Base-by-base conservation (phyloP, 495 filamentous ascomycete species). In the Aspergillus homomorphus region DNA sequence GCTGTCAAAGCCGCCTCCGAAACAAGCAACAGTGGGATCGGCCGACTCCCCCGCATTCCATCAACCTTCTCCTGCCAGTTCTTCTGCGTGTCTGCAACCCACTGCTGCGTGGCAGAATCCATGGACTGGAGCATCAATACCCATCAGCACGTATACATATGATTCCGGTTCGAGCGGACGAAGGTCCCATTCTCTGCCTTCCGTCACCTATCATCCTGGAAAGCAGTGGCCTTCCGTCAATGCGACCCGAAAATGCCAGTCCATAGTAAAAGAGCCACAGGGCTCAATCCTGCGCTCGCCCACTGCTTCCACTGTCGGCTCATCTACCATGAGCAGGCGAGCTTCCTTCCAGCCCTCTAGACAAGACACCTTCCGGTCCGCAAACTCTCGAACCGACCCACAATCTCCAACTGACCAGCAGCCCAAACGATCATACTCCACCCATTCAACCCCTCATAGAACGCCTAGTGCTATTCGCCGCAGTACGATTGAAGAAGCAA, bases 1-100 rank as follows among this genome's bases (percentile, higher is more conserved):
- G 28, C 66, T 79, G 46, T 78, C 77, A 23, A 81, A 81, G 44
- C 76, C 78, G 19, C 67, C 70, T 21, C 70, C 71, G 14, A 74
- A 69, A 48, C 65, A 62, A 20, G 59, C 69, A 41, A 49, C 52
- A 2, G 22, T 65, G 55, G 18, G 16, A 53, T 44, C 46, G 44
- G 7, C 62, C 48, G 60, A 30, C 52, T 51, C 53, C 58, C 22
- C 45, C 53, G 51, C 51, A 26, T 50, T 61, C n/a, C 45, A 30
- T 61, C 63, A 49, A 44, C 50, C 46, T 16, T 48, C 51, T 49
- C 22, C 22, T 26, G 49, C 51, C 12, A 45, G 24, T 42, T 59
- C 64, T 19, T 51, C 60, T 20, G 26, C 45, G 28, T 53, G 60
- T 19, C 52, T 61, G 0, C 58, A 38, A 6, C 33, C 41, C 20